Percentiles rank a stretch among this genome's conserved stretches.
These are phyloP conservation scores for Naganishia friedmannii DNA, from an alignment of 768 basidiomycete species.

Conservation along the genomic window DNA sequence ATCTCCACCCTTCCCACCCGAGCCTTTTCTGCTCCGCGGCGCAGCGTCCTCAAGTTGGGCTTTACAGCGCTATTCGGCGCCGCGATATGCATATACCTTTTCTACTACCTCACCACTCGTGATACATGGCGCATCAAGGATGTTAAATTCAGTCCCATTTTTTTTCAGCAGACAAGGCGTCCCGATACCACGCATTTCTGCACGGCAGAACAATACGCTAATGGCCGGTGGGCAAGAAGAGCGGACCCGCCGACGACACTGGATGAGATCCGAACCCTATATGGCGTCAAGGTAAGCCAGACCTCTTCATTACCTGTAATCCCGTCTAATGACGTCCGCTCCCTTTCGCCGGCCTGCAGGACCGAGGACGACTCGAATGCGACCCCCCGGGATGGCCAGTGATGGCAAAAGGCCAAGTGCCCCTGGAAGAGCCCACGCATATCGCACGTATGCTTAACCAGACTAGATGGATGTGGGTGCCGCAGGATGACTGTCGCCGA, in stretches of 20 bases:
- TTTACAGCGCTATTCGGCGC: background rate
- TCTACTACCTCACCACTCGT: background rate
- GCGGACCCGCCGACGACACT: background rate
- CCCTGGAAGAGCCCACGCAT: constrained; percentile 7
- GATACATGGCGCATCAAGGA: background rate
- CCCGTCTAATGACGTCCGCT: no score
- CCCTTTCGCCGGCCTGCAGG: background rate
- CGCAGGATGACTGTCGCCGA: background rate
- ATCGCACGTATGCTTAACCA: constrained; percentile 20
- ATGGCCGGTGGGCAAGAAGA: constrained; percentile 18
- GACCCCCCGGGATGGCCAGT: constrained; percentile 19
- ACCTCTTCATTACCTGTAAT: no score
- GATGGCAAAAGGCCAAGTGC: constrained; percentile 8
- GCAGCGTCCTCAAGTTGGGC: background rate
- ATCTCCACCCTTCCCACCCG: no score
- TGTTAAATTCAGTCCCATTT: background rate
- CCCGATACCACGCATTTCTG: background rate
- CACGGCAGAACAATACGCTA: constrained; percentile 18
- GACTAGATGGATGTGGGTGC: background rate
- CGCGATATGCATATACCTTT: background rate
- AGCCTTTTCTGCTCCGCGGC: no score
- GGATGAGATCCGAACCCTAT: constrained; percentile 3
- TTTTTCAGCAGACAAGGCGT: background rate
- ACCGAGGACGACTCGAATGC: constrained; percentile 14
- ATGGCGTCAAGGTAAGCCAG: constrained; percentile 24